Evolutionary conservation across 2,329 filamentous ascomycete genomes (phyloP).

Genomic region (Rugonectria rugulosa): DNA sequence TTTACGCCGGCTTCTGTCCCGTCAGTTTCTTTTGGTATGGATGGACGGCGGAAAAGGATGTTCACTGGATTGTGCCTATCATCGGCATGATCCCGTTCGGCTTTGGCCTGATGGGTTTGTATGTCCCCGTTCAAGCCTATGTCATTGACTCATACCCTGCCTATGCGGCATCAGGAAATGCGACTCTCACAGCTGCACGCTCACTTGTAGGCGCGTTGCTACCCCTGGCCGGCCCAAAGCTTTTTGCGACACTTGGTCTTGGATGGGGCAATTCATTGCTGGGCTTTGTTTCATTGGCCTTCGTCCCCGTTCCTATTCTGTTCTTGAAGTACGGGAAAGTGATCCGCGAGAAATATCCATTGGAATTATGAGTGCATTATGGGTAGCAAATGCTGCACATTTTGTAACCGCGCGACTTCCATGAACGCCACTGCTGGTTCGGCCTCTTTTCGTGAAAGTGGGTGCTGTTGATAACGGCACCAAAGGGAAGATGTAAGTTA

Average conservation of each 20-base stretch:
- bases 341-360: too few relatives aligned
- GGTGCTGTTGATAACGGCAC: too few relatives aligned
- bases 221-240: constrained; percentile 61
- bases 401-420: too few relatives aligned
- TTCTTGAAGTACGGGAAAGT: too few relatives aligned
- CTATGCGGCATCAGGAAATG: constrained; percentile 39
- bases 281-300: constrained; percentile 56
- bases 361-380: too few relatives aligned
- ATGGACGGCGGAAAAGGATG: constrained; percentile 51
- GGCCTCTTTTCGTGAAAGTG: too few relatives aligned
- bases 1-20: constrained; percentile 55
- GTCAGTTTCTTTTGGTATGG: constrained; percentile 59
- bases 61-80: constrained; percentile 67
- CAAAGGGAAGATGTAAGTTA: too few relatives aligned
- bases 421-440: too few relatives aligned
- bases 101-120: constrained; percentile 48
- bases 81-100: constrained; percentile 61
- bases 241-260: constrained; percentile 48
- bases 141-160: constrained; percentile 52
- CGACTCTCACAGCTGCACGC: constrained; percentile 47
- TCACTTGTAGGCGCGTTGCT: constrained; percentile 68
- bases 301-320: constrained; percentile 50
- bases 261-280: constrained; percentile 56
- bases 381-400: too few relatives aligned
- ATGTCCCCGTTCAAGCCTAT: constrained; percentile 63